Evolutionary conservation across 805 yeast genomes (phyloP).

Genomic region (Yamadazyma nakazawae): DNA sequence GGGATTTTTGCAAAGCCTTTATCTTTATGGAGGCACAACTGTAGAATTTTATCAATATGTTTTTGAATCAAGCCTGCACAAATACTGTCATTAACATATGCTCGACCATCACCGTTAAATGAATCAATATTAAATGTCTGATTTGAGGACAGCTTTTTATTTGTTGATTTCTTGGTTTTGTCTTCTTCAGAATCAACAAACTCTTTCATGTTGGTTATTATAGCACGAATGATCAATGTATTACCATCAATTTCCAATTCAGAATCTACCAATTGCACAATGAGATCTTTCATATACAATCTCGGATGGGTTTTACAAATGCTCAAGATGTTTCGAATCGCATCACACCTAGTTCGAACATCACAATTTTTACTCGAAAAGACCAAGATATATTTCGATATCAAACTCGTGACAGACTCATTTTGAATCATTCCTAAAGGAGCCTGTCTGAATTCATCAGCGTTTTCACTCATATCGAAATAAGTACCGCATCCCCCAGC

Average conservation of each 20-base stretch:
- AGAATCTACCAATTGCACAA: slow-evolving; percentile 50
- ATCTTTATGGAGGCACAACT: slow-evolving; percentile 46
- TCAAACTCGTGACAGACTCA: slow-evolving; percentile 56
- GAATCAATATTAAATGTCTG: slow-evolving; percentile 34
- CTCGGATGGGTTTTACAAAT: slow-evolving; percentile 64
- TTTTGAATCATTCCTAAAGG: slow-evolving; percentile 42
- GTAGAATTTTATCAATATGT: slow-evolving; percentile 48
- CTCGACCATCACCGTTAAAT: slow-evolving; percentile 50
- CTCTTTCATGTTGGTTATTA: slow-evolving; percentile 54
- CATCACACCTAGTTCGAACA: slow-evolving; percentile 41
- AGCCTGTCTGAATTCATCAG: slow-evolving; percentile 36
- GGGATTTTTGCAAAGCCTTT: slow-evolving; percentile 48
- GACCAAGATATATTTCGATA: slow-evolving; percentile 55
- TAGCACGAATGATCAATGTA: slow-evolving; percentile 20
- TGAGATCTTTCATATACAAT: slow-evolving; percentile 56
- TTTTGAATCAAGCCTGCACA: slow-evolving; percentile 71
- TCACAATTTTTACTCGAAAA: slow-evolving; percentile 43
- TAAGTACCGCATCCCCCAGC: slow-evolving; percentile 70
- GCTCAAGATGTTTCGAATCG: slow-evolving; percentile 55
- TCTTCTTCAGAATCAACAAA: slow-evolving; percentile 58
- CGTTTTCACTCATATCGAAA: slow-evolving; percentile 55
- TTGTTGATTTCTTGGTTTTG: slow-evolving; percentile 39
- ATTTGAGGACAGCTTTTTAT: slow-evolving; percentile 26
- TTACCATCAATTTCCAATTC: slow-evolving; percentile 30
- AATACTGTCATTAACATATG: slow-evolving; percentile 60